Conservation (phyloP, 2,329 filamentous ascomycete genomes). For the Cladobotryum protrusum region DNA sequence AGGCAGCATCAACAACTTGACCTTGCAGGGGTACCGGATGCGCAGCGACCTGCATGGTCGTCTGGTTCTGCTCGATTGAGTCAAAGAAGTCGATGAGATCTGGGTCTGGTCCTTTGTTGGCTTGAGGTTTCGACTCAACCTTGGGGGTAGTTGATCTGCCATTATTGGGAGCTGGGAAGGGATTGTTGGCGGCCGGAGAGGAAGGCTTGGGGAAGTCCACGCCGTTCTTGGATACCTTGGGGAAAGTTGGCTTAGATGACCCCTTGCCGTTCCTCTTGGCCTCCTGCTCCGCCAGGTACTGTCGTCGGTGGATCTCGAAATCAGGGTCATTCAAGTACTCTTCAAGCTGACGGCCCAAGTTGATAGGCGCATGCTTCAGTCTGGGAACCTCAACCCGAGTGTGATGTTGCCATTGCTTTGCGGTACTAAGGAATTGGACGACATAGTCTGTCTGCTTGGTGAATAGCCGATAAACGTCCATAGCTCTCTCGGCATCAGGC, state of each 20-base stretch:
- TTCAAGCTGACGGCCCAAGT: slow-evolving; percentile 80
- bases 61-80: slow-evolving; percentile 85
- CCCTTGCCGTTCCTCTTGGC: slow-evolving; percentile 48
- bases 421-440: slow-evolving; percentile 80
- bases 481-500: slow-evolving; percentile 82
- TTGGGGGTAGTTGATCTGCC: slow-evolving; percentile 7
- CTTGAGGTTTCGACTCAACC: slow-evolving; percentile 38
- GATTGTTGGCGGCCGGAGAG: slow-evolving; percentile 34
- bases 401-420: slow-evolving; percentile 84
- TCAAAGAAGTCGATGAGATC: slow-evolving; percentile 94
- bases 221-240: slow-evolving; percentile 32
- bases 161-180: slow-evolving; percentile 34
- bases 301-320: slow-evolving; percentile 86
- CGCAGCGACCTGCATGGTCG: slow-evolving; percentile 51
- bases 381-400: slow-evolving; percentile 93
- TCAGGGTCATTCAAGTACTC: slow-evolving; percentile 93
- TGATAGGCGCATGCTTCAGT: slow-evolving; percentile 93
- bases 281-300: slow-evolving; percentile 85
- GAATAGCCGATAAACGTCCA: slow-evolving; percentile 88
- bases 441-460: slow-evolving; percentile 88
- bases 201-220: slow-evolving; percentile 32
- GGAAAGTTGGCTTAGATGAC: slow-evolving; percentile 23
- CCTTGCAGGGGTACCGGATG: slow-evolving; percentile 24
- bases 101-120: slow-evolving; percentile 58
- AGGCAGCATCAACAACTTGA: slow-evolving; percentile 27